Evolutionary conservation across 2,329 filamentous ascomycete genomes (phyloP), one percentile per base, ranked within the genome.

Genomic region (Ustulina deusta): DNA sequence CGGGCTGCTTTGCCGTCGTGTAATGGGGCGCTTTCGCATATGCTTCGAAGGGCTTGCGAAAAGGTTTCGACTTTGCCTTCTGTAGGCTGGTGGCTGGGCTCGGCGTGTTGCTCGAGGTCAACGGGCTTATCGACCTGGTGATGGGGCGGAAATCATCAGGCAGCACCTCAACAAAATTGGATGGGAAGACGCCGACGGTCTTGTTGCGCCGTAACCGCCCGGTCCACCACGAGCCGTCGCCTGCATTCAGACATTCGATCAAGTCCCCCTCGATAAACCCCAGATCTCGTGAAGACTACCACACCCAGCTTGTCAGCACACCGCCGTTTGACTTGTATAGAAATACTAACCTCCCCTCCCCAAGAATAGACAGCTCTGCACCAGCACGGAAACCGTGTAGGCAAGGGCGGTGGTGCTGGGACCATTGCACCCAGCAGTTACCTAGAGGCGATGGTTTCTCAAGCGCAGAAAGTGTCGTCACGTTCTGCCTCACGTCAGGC

Each of bases 201-300:
- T 92, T 91, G 81, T 99, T 96, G 74, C 96, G 89, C 77, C 91
- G 93, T 77, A 99, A 82, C 71, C 95, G 89, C 55, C 96, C 96
- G 82, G 94, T 97, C 96, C 96, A 99, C 96, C 96, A 99, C 54
- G 93, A 94, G 60, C 96, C 96, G 82, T 99, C 96, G 71, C 96
- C 96, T 22, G 96, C 96, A 79, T 99, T 99, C 61, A 99, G 86
- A 77, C 95, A 97, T 87, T 99, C 96, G 79, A 99, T 99, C 73
- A 99, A 82, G 81, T 99, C 96, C 71, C 96, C 96, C 81, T 99
- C 96, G 74, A 99, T 92, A 81, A 99, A 99, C 17, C 96, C 96
- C 65, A 99, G 86, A 78, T 99, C 96, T 79, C 92, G 90, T 84
- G 97, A 97, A 27, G 92, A 95, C 90, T 91, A 64, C 6, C 49